phyloP scores from a whole-genome alignment of 345 rosid genomes.

The Heritiera fomes region DNA sequence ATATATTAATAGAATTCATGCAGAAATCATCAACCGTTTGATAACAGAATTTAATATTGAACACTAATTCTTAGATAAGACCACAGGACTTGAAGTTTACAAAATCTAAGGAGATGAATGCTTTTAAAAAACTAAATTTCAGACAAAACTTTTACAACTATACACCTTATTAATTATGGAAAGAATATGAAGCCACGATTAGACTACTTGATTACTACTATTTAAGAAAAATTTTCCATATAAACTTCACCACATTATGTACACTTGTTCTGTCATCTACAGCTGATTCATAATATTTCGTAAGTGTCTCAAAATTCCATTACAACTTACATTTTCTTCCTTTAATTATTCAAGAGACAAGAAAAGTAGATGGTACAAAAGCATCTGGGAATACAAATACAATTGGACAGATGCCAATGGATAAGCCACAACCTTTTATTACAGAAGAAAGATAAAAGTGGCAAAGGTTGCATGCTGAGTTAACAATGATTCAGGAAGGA shows the following conservation, averaged over 20 bases:
- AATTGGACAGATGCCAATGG: neutral
- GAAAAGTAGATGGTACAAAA: neutral
- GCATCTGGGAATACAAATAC: conserved; percentile 1
- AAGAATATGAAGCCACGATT: neutral
- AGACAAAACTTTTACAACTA: neutral
- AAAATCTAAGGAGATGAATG: neutral
- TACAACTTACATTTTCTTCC: neutral
- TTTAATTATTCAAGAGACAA: conserved; percentile 8
- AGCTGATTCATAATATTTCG: neutral
- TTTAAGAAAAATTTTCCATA: neutral
- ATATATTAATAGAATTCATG: neutral
- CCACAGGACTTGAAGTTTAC: neutral
- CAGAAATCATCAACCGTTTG: neutral
- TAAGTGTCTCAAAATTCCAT: neutral
- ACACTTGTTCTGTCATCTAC: neutral
- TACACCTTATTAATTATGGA: neutral
- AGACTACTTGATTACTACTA: neutral
- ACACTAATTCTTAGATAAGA: conserved; percentile 1
- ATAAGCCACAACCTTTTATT: neutral
- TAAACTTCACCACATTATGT: conserved; percentile 1
- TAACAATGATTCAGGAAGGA: neutral
- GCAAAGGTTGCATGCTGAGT: neutral
- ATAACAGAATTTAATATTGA: neutral
- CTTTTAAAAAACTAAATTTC: neutral
- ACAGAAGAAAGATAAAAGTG: neutral